These are phyloP conservation scores for Mycena sp. DNA, from an alignment of 1,284 basidiomycete genomes.

Conservation along the genomic window DNA sequence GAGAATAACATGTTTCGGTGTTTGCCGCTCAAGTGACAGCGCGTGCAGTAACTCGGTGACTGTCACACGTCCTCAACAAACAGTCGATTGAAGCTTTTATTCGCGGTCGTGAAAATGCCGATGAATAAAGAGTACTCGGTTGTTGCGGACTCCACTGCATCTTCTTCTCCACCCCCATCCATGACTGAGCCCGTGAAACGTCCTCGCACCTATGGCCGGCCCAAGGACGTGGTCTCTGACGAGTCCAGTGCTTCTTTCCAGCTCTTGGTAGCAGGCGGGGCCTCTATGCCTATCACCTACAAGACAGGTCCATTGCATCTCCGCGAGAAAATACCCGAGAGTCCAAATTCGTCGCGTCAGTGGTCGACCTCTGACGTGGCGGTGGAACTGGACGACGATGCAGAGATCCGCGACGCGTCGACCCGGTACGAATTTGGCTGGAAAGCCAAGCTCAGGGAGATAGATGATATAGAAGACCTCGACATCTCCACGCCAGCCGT, in stretches of 20 bases:
- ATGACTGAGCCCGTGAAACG: conserved; percentile 47
- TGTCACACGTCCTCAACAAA: too few relatives aligned
- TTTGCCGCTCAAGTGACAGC: too few relatives aligned
- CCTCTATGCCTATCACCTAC: conserved; percentile 42
- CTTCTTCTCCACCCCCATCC: conserved; percentile 45
- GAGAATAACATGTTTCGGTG: too few relatives aligned
- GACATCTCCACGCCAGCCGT: conserved; percentile 26
- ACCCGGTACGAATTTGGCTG: conserved; percentile 47
- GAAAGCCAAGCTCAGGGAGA: conserved; percentile 45
- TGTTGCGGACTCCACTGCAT: conserved; percentile 47
- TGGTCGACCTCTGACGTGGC: conserved; percentile 38
- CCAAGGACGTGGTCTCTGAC: conserved; percentile 42
- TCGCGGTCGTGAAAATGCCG: background rate
- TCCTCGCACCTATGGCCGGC: conserved; percentile 58
- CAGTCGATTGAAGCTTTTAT: too few relatives aligned
- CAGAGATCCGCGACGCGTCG: conserved; percentile 33
- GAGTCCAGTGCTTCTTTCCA: conserved; percentile 37
- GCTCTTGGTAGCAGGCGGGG: conserved; percentile 33
- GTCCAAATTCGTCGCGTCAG: conserved; percentile 38
- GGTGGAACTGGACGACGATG: conserved; percentile 35
- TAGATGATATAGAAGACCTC: conserved; percentile 49
- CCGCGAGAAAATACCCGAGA: conserved; percentile 45
- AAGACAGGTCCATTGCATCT: conserved; percentile 41
- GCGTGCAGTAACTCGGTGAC: too few relatives aligned
- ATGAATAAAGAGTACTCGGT: conserved; percentile 46